Base-by-base conservation (phyloP, 2,329 filamentous ascomycete species). In the Colletotrichum orbiculare region DNA sequence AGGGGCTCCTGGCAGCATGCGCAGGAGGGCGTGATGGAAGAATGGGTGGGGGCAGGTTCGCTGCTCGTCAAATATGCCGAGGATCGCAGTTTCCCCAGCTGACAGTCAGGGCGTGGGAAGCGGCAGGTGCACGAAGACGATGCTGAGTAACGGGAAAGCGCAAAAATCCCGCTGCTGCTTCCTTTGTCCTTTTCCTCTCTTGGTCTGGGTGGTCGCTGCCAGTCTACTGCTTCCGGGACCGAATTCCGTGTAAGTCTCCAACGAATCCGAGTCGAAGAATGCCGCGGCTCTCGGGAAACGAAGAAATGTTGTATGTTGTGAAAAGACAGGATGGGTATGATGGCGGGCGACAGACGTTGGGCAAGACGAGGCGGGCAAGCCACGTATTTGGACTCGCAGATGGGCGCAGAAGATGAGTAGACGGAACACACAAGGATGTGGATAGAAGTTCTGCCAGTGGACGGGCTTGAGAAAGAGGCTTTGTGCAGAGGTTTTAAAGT, bases 401-500 rank as follows among this genome's bases (percentile, higher is more conserved):
- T 25, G 25, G 25, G 25, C 25, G 25, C 25, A 25, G 25, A 25
- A 25, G 4, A 25, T 25, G 25, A 25, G 25, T 38, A 39, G 53
- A 46, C 17, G 38, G 43, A 43, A 34, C 41, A 34, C 49, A 11
- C 49, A 11, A 41, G 43, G 54, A 49, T 25, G 25, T 25, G 54
- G 41, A 25, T 41, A 59, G 55, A 50, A 34, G 37, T 34, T 52
- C 42, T 47, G 47, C 42, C 60, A 52, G 43, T 50, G 57, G 50
- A 61, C 47, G 50, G 43, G 39, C 39, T 61, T 50, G 62, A 25
- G 25, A 55, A 64, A 57, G 50, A 64, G 54, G 60, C 64, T 64
- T 64, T 64, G 64, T 66, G 63, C 45, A 48, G 46, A 39, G 42
- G 53, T 66, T 66, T 58, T 63, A 58, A 66, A 59, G 17, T 66